Evolutionary conservation across 805 yeast genomes (phyloP).

Genomic region (Blastobotrys americana): DNA sequence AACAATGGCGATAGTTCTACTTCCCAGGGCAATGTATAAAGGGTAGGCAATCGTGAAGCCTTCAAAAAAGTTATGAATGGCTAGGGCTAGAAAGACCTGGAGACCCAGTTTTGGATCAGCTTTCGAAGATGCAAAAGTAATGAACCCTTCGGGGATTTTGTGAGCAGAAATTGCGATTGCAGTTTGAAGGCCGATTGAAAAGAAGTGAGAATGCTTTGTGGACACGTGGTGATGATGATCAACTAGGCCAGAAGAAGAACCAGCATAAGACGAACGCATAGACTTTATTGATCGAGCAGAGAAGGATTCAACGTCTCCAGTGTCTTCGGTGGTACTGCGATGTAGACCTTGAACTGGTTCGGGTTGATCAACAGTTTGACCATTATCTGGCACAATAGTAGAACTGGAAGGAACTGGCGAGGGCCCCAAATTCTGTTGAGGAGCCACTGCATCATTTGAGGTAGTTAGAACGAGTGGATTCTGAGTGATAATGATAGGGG

Average conservation of each 20-base stretch:
- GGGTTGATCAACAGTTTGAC: background rate
- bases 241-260: background rate
- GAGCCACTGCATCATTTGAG: background rate
- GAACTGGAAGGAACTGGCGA: background rate
- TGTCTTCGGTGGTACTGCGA: background rate
- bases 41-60: constrained; percentile 94
- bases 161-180: constrained; percentile 80
- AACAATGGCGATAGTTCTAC: constrained; percentile 53
- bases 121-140: constrained; percentile 69
- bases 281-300: background rate
- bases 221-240: constrained; percentile 72
- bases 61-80: constrained; percentile 86
- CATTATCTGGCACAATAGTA: background rate
- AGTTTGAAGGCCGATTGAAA: constrained; percentile 87
- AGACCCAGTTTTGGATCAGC: constrained; percentile 66
- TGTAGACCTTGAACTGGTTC: background rate
- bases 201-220: constrained; percentile 67
- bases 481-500: background rate
- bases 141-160: constrained; percentile 92
- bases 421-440: background rate
- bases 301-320: background rate
- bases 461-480: background rate
- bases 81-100: constrained; percentile 73
- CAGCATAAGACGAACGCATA: background rate
- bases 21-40: constrained; percentile 65